A percentile compares a stretch with the other conserved stretches of the same genome.
phyloP scores from a whole-genome alignment of 2,329 filamentous ascomycete genomes.

The Exserohilum turcica region DNA sequence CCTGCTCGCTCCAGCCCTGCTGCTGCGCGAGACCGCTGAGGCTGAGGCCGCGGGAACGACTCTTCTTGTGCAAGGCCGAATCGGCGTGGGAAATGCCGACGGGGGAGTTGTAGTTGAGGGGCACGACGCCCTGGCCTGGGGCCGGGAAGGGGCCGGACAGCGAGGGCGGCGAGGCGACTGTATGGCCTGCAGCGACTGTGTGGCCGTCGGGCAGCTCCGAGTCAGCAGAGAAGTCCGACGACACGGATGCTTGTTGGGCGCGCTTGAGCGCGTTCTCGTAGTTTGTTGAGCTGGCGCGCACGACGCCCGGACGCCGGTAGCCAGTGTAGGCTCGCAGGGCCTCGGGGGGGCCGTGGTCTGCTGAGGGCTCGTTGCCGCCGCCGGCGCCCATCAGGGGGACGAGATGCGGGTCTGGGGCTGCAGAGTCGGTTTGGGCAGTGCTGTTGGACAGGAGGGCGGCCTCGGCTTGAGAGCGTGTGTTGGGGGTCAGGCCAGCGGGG shows the following conservation, averaged over 20 bases:
- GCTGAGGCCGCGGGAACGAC: conserved; percentile 36
- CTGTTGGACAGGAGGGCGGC: conserved; percentile 40
- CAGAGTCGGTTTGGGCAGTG: conserved; percentile 41
- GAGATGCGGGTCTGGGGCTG: conserved; percentile 37
- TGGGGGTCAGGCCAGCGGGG: conserved; percentile 44
- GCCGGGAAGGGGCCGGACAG: conserved; percentile 29
- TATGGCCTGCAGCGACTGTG: conserved; percentile 17
- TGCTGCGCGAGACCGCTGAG: conserved; percentile 36
- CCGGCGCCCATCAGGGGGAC: conserved; percentile 7
- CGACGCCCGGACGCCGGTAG: conserved; percentile 30
- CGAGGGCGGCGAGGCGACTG: conserved; percentile 24
- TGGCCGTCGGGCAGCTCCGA: conserved; percentile 15
- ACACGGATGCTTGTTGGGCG: conserved; percentile 30
- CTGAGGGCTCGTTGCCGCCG: conserved; percentile 5
- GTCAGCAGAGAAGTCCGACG: conserved; percentile 30
- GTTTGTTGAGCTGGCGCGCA: conserved; percentile 38
- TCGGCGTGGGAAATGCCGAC: conserved; percentile 32
- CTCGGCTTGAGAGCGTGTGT: conserved; percentile 44
- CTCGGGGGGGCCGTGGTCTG: conserved; percentile 23
- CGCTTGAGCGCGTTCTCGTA: conserved; percentile 37
- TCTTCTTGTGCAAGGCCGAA: conserved; percentile 37
- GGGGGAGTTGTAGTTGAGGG: conserved; percentile 30
- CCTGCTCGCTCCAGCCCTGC: conserved; percentile 45
- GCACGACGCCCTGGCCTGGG: conserved; percentile 43
- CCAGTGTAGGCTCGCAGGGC: conserved; percentile 32